These are phyloP conservation scores for Pseudocercospora cruenta DNA, from an alignment of 2,329 filamentous ascomycete genomes.

Conservation along the genomic window DNA sequence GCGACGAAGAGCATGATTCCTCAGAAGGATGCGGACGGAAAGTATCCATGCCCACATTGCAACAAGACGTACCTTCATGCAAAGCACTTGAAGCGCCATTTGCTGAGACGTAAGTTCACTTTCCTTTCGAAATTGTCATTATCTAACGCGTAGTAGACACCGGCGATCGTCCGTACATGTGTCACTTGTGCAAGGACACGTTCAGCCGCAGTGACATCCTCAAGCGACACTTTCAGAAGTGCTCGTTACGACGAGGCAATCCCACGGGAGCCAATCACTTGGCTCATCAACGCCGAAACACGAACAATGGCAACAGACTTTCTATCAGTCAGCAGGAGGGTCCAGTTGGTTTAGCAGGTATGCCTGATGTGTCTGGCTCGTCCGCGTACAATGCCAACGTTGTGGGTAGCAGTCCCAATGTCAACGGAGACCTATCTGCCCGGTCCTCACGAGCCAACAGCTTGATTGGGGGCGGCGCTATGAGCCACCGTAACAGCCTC, in stretches of 20 bases:
- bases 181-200: slow-evolving; percentile 94
- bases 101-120: slow-evolving; percentile 82
- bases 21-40: slow-evolving; percentile 94
- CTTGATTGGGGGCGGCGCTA: slow-evolving; percentile 46
- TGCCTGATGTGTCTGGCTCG: slow-evolving; percentile 39
- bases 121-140: slow-evolving; percentile 12
- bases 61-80: slow-evolving; percentile 97
- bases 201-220: slow-evolving; percentile 97
- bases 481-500: slow-evolving; percentile 40
- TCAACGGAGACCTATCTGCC: slow-evolving; percentile 49
- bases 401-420: slow-evolving; percentile 40
- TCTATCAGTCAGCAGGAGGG: slow-evolving; percentile 42
- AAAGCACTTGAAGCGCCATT: slow-evolving; percentile 95
- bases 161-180: slow-evolving; percentile 97
- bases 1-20: slow-evolving; percentile 78
- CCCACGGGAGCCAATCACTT: slow-evolving; percentile 92
- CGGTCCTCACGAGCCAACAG: slow-evolving; percentile 55
- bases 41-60: slow-evolving; percentile 97
- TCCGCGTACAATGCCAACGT: slow-evolving; percentile 35
- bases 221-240: slow-evolving; percentile 99
- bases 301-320: slow-evolving; percentile 52
- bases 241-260: slow-evolving; percentile 93
- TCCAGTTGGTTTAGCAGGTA: slow-evolving; percentile 41
- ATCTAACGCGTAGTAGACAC: slow-evolving; percentile 69
- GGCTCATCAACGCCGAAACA: slow-evolving; percentile 64